A percentile compares a stretch with the other conserved stretches of the same genome.
These are phyloP conservation scores for Proteromonas lacertae DNA, from an alignment of 352 stramenopile genomes.

Conservation along the genomic window DNA sequence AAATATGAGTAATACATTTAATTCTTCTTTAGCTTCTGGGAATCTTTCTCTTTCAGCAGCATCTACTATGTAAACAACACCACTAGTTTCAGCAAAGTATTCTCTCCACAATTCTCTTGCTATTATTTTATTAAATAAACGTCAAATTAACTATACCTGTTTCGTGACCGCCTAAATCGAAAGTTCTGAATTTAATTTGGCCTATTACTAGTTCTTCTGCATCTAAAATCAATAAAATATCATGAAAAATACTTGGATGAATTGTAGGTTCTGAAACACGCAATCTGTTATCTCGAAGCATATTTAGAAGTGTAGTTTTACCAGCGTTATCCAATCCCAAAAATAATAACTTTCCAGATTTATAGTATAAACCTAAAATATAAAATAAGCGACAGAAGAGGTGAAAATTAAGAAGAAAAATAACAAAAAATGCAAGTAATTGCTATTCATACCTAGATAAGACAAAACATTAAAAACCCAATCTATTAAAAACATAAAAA, in stretches of 20 bases:
- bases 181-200: slow-evolving; percentile 93
- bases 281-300: slow-evolving; percentile 93
- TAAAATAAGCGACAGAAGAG: slow-evolving; percentile 4
- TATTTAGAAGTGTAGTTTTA: slow-evolving; percentile 97
- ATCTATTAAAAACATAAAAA: too few species aligned
- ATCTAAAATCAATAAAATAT: background rate
- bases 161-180: slow-evolving; percentile 94
- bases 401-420: slow-evolving; percentile 1
- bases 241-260: slow-evolving; percentile 37
- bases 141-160: slow-evolving; percentile 18
- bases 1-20: slow-evolving; percentile 28
- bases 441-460: too few species aligned
- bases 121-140: background rate
- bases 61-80: slow-evolving; percentile 97
- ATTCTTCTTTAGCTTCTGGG: slow-evolving; percentile 88
- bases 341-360: slow-evolving; percentile 99
- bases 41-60: slow-evolving; percentile 87
- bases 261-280: slow-evolving; percentile 73
- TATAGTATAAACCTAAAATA: slow-evolving; percentile 87
- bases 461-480: too few species aligned
- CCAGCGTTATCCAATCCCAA: slow-evolving; percentile 94
- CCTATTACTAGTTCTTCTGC: slow-evolving; percentile 16
- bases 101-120: slow-evolving; percentile 83
- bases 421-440: too few species aligned
- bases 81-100: slow-evolving; percentile 95